Conservation (phyloP, 2,329 filamentous ascomycete species). For the Ophiostoma triangulosporum region DNA sequence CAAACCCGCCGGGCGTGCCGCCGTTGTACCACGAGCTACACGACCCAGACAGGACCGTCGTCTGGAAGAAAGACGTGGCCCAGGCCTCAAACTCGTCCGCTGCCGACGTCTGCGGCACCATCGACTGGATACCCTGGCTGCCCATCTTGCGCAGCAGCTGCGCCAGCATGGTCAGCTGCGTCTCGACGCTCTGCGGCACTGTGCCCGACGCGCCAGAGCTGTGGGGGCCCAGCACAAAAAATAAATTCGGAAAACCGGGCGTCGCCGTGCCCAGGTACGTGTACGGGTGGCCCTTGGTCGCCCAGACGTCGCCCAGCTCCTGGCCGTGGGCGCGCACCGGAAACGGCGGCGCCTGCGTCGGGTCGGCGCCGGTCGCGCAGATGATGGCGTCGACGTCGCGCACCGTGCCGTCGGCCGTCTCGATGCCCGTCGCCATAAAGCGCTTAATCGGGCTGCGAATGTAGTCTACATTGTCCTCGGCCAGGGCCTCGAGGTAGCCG, state of each 20-base stretch:
- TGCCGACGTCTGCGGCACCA: conserved; percentile 8
- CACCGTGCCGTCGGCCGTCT: conserved; percentile 41
- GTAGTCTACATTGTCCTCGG: conserved; percentile 47
- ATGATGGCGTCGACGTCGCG: conserved; percentile 51
- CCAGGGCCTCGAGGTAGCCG: conserved; percentile 52
- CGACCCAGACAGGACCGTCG: conserved; percentile 19
- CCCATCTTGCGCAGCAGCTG: conserved; percentile 36
- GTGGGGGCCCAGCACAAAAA: conserved; percentile 18
- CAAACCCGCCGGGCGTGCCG: conserved; percentile 17
- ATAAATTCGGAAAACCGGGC: conserved; percentile 21
- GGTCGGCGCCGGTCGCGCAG: conserved; percentile 55
- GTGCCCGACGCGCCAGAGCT: conserved; percentile 11
- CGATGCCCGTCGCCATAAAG: conserved; percentile 46
- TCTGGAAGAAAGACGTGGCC: conserved; percentile 19
- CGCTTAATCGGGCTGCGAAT: conserved; percentile 42
- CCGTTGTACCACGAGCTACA: conserved; percentile 21
- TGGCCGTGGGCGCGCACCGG: conserved; percentile 40
- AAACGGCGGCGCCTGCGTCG: conserved; percentile 45
- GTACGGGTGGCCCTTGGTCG: conserved; percentile 45
- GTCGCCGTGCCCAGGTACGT: conserved; percentile 22
- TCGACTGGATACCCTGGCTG: conserved; percentile 30
- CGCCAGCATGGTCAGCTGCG: conserved; percentile 26
- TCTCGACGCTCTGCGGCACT: conserved; percentile 12
- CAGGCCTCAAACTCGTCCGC: conserved; percentile 19
- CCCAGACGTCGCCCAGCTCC: conserved; percentile 44